Conservation (phyloP, 768 basidiomycete genomes). For the Phanerochaete sordida region DNA sequence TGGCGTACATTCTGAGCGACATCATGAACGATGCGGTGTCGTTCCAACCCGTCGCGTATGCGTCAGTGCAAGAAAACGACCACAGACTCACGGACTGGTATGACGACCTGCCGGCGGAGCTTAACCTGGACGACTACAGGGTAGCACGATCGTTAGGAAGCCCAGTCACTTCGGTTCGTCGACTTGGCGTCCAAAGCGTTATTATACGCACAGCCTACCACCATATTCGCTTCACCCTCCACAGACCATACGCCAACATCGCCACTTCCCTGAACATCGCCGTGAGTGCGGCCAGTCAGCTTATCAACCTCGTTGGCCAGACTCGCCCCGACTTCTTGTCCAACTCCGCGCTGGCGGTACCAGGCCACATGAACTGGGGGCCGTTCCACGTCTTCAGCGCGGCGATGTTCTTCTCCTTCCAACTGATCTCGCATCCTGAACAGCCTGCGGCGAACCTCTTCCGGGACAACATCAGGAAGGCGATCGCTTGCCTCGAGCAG, state of each 20-base stretch:
- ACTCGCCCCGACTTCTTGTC: constrained; percentile 69
- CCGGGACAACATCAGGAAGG: constrained; percentile 71
- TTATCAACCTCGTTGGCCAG: constrained; percentile 75
- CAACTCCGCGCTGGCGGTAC: constrained; percentile 61
- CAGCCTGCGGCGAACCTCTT: constrained; percentile 77
- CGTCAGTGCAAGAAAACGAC: constrained; percentile 70
- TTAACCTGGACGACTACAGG: constrained; percentile 73
- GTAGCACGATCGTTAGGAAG: constrained; percentile 72
- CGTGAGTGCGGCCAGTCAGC: constrained; percentile 70
- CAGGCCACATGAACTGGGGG: constrained; percentile 82
- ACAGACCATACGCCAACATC: constrained; percentile 64
- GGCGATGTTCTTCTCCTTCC: constrained; percentile 91
- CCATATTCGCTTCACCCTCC: constrained; percentile 82
- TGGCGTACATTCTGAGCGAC: constrained; percentile 68
- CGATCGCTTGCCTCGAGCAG: constrained; percentile 61
- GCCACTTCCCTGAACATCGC: constrained; percentile 62
- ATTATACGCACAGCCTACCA: constrained; percentile 75
- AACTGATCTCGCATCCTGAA: constrained; percentile 75
- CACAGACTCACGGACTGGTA: constrained; percentile 70
- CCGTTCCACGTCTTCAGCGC: constrained; percentile 84
- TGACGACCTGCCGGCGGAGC: constrained; percentile 69
- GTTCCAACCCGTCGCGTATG: constrained; percentile 68
- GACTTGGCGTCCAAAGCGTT: constrained; percentile 77
- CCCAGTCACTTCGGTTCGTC: constrained; percentile 50
- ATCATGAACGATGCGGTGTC: constrained; percentile 85